Evolutionary conservation across 306 rosid genomes (phyloP), one percentile per base, ranked within the genome.

Genomic region (Castanopsis chinensis): DNA sequence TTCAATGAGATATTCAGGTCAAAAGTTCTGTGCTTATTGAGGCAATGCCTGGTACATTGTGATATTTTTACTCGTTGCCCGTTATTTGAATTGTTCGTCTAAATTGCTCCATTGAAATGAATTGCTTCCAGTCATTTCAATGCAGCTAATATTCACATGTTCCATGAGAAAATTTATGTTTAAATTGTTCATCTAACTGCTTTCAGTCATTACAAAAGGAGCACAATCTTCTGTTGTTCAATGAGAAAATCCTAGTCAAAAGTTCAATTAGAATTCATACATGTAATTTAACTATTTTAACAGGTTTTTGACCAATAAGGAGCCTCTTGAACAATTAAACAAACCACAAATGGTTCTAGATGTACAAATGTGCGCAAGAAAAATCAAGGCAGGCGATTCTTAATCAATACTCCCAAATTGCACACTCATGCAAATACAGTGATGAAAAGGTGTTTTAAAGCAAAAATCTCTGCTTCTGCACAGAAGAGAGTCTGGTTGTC

Each of bases 341-440:
- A 60, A 80, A 69, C 69, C 73, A 77, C 78, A 74, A 68, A 65
- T 25, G 72, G 70, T 56, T 76, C 65, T 71, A 77, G 81, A 15
- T 79, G 78, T 78, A 67, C 71, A 85, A 83, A 72, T 69, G 59
- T 63, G 70, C 43, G 53, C 55, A 72, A 83, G 70, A 20, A 76
- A 23, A 77, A 85, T 10, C 23, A 57, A 68, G 0, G 67, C 84
- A 84, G 75, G 79, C 73, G 75, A 75, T 70, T 76, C 53, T 86
- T 76, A 63, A 76, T 84, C 75, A 67, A 76, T 79, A 78, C 82
- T 80, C 83, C 84, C 84, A 86, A 87, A 82, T 54, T 79, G 77
- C 89, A 88, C 69, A 75, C 85, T 76, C 73, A 78, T 80, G 69
- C 81, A 82, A 86, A 83, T 72, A 70, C 87, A 80, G 59, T 76